Evolutionary conservation across 768 basidiomycete genomes (phyloP).

Genomic region (Amylocystis lapponica): DNA sequence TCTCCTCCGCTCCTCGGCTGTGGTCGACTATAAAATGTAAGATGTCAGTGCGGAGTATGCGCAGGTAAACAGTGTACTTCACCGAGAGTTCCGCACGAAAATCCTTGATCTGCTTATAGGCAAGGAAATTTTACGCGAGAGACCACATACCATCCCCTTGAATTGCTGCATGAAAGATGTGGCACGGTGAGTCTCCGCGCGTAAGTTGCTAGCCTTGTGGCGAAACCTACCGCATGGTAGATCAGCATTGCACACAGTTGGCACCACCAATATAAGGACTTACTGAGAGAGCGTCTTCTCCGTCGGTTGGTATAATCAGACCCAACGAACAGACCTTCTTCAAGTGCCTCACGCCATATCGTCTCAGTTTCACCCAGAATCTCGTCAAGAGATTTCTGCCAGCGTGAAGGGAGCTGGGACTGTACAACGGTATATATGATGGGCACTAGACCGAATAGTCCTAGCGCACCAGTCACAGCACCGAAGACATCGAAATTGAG

Average conservation of each 20-base stretch:
- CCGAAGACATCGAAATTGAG: constrained; percentile 4
- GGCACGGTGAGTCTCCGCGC: not conserved
- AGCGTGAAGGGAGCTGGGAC: not conserved
- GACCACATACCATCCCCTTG: constrained; percentile 1
- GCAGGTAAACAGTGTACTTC: too few relatives aligned
- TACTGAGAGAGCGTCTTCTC: too few relatives aligned
- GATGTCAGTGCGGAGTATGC: too few relatives aligned
- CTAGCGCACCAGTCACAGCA: constrained; percentile 3
- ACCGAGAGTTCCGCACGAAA: too few relatives aligned
- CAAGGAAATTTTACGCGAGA: not conserved
- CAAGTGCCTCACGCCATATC: not conserved
- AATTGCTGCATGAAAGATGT: not conserved
- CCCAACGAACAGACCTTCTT: constrained; percentile 1
- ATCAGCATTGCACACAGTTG: too few relatives aligned
- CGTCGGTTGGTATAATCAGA: not conserved
- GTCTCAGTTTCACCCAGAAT: not conserved
- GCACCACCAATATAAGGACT: too few relatives aligned
- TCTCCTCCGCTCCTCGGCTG: too few relatives aligned
- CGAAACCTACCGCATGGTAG: not conserved
- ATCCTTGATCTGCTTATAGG: too few relatives aligned
- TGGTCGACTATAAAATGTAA: too few relatives aligned
- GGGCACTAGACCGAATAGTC: not conserved
- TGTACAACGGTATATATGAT: not conserved
- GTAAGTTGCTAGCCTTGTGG: not conserved
- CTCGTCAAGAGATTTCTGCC: not conserved